These are phyloP conservation scores for Solanum peruvianum DNA, from an alignment of 257 asterid genomes.

Conservation along the genomic window DNA sequence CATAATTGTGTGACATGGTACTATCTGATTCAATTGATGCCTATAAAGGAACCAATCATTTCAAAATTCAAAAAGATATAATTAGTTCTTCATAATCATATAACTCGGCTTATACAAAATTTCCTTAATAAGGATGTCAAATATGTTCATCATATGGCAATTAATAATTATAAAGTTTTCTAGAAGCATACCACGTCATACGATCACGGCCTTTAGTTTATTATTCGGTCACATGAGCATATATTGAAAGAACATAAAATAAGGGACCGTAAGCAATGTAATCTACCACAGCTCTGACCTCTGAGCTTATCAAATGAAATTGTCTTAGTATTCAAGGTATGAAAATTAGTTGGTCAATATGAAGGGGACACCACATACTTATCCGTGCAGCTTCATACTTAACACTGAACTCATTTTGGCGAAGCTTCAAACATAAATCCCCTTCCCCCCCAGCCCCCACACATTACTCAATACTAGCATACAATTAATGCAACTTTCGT, in stretches of 20 bases:
- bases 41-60: not conserved
- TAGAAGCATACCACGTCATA: not conserved
- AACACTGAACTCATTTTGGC: not conserved
- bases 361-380: not conserved
- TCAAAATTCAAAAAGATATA: not conserved
- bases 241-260: not conserved
- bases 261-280: not conserved
- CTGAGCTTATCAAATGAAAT: not conserved
- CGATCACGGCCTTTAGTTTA: not conserved
- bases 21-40: not conserved
- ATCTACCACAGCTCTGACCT: not conserved
- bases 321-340: not conserved
- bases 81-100: not conserved
- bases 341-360: not conserved
- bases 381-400: not conserved
- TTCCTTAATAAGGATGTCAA: not conserved
- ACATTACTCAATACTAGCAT: not conserved
- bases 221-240: not conserved
- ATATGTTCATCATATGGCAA: not conserved
- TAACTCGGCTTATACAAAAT: not conserved
- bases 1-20: not conserved
- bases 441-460: not conserved
- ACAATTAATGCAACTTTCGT: not conserved
- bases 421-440: not conserved
- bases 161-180: not conserved